Conservation (phyloP, 176 grass and related monocot species). For the Thalia dealbata region DNA sequence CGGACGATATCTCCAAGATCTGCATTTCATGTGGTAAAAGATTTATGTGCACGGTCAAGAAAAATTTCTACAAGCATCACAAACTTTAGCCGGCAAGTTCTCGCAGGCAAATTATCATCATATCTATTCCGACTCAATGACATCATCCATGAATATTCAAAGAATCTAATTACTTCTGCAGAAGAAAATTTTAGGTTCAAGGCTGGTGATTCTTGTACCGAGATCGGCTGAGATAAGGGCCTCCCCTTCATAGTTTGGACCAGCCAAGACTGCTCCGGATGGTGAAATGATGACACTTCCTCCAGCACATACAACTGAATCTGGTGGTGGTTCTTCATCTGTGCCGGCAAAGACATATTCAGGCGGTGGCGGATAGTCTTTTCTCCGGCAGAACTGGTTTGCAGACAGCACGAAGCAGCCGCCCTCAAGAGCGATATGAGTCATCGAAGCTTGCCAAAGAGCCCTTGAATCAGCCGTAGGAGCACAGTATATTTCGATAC, state of each 20-base stretch:
- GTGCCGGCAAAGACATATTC: slow-evolving; percentile 56
- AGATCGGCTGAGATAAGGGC: slow-evolving; percentile 66
- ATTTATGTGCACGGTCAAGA: no score
- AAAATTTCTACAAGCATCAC: no score
- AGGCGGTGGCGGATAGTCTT: slow-evolving; percentile 73
- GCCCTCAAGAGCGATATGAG: slow-evolving; percentile 76
- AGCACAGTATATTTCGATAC: slow-evolving; percentile 88
- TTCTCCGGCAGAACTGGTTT: slow-evolving; percentile 83
- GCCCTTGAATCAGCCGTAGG: slow-evolving; percentile 80
- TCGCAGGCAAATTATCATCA: no score
- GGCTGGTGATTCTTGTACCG: slow-evolving; percentile 27
- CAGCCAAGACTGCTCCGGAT: slow-evolving; percentile 62
- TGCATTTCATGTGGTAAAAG: slow-evolving; percentile 4
- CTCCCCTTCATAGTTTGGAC: slow-evolving; percentile 85
- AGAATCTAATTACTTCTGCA: no score
- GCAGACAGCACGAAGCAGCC: slow-evolving; percentile 88
- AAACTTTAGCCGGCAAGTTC: no score
- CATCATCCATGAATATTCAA: no score
- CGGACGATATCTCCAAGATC: slow-evolving; percentile 75
- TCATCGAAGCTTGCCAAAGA: slow-evolving; percentile 97
- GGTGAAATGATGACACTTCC: slow-evolving; percentile 96
- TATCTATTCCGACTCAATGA: no score
- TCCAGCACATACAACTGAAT: slow-evolving; percentile 70
- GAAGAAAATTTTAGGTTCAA: neutral
- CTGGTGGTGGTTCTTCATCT: slow-evolving; percentile 61